Evolutionary conservation across 1,284 basidiomycete species (phyloP).

Genomic region (Laetiporus sulphureus): DNA sequence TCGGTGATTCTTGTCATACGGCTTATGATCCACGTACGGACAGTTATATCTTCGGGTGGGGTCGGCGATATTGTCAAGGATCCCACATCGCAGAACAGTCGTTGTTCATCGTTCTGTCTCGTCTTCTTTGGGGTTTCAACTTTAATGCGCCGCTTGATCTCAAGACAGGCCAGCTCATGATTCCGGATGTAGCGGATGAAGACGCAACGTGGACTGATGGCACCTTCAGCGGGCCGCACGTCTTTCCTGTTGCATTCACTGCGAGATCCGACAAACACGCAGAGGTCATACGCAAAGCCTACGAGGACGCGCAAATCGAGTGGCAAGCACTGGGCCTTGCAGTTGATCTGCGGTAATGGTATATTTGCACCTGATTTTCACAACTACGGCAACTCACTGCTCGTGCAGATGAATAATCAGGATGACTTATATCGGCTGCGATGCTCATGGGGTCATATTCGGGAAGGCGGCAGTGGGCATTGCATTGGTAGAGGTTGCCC

Average conservation of each 20-base stretch:
- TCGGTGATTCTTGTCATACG: not conserved
- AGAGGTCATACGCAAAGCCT: not conserved
- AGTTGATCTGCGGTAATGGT: not conserved
- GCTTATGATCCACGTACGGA: not conserved
- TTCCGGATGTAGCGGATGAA: not conserved
- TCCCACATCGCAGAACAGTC: conserved; percentile 24
- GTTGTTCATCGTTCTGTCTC: conserved; percentile 23
- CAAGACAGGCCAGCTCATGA: conserved; percentile 13
- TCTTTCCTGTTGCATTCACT: not conserved
- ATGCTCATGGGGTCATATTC: too few species aligned
- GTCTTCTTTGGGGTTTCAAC: conserved; percentile 24
- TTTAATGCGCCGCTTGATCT: conserved; percentile 19
- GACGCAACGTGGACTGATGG: conserved; percentile 3
- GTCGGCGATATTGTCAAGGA: conserved; percentile 25
- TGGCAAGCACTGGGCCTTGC: not conserved
- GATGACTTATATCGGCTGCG: too few species aligned
- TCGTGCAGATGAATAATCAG: too few species aligned
- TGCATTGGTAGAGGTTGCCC: too few species aligned
- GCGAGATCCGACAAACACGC: not conserved
- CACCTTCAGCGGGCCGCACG: not conserved
- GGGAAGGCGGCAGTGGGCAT: too few species aligned
- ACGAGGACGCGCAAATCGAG: not conserved
- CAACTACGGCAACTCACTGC: too few species aligned
- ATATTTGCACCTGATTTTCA: too few species aligned
- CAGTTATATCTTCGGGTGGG: conserved; percentile 26